Evolutionary conservation across 225 moss, liverwort and hornwort genomes (phyloP), one percentile per base, ranked within the genome.

Genomic region (Marchantia paleacea): DNA sequence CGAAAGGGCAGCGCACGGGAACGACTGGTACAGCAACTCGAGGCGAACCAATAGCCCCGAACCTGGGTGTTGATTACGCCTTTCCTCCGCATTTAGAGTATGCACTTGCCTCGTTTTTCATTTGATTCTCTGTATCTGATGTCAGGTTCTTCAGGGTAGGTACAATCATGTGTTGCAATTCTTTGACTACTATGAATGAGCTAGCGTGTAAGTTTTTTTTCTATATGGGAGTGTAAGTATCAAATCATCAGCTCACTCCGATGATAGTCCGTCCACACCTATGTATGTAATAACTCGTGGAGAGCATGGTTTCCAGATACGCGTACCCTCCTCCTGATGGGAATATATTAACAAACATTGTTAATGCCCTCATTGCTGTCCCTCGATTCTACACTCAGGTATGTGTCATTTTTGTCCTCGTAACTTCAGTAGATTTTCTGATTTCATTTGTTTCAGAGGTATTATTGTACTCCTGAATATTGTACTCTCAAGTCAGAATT

Each of bases 301-400:
- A 66, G 50, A 26, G 64, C 70, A 6, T 80, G 26, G 58, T 55
- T 82, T 83, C 77, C 89, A 97, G 94, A 79, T 97, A 99, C 73
- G 92, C 92, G 24, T 99, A 99, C 80, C 99, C 99, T 58, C 91
- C 89, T 83, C 94, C 95, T 4, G 99, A 99, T 88, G 99, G 99
- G 81, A 92, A 99, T 75, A 99, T 99, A 78, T 91, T 99, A 82
- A 99, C 95, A 13, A 99, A 99, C 81, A 85, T 99, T 57, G 95
- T 95, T 68, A 95, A 94, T 78, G 86, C 94, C 47, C 86, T 99
- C 60, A 95, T 99, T 77, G 95, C 95, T 57, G 95, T 92, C 81
- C 99, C 94, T 52, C 94, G 92, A 55, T 95, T 99, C 81, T 99
- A 95, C 65, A 99, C 94, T 48, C 95, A 99, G 95, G 96, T 94